Evolutionary conservation across 116 monocot genomes (phyloP).

Genomic region (Zostera marina): DNA sequence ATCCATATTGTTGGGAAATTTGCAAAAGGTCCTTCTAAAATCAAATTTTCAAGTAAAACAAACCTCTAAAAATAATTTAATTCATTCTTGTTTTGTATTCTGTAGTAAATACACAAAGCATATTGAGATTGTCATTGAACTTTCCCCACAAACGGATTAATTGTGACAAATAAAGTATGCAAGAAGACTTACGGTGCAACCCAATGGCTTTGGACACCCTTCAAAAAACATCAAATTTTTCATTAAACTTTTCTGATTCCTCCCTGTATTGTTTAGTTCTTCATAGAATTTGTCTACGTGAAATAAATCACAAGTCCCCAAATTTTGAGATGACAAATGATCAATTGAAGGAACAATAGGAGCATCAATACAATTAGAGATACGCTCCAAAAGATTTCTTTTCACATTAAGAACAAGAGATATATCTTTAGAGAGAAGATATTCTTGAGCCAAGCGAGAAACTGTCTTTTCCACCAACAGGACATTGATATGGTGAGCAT

Average conservation of each 20-base stretch:
- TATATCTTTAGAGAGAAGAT: conserved; percentile 68
- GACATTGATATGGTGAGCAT: conserved; percentile 54
- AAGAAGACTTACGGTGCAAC: conserved; percentile 61
- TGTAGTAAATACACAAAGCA: too few relatives aligned
- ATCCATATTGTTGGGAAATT: too few relatives aligned
- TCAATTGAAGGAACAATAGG: conserved; percentile 86
- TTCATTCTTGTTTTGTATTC: too few relatives aligned
- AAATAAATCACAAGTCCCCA: conserved; percentile 70
- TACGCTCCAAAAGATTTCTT: conserved; percentile 62
- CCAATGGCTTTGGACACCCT: conserved; percentile 58
- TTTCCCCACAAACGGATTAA: not conserved
- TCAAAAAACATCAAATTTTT: conserved; percentile 79
- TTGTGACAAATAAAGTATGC: not conserved
- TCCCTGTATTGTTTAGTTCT: conserved; percentile 34
- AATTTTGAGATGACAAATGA: conserved; percentile 53
- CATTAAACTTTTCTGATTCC: conserved; percentile 20
- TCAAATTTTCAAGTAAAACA: too few relatives aligned
- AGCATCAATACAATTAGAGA: conserved; percentile 87
- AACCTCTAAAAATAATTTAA: too few relatives aligned
- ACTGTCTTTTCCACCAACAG: conserved; percentile 91
- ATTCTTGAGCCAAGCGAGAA: conserved; percentile 84
- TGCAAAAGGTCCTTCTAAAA: too few relatives aligned
- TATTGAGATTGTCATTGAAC: too few relatives aligned
- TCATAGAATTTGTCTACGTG: conserved; percentile 73
- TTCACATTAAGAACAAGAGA: conserved; percentile 91